phyloP scores from a whole-genome alignment of 192 early-diverging fungal species.

The Backusella parvicylindrica region DNA sequence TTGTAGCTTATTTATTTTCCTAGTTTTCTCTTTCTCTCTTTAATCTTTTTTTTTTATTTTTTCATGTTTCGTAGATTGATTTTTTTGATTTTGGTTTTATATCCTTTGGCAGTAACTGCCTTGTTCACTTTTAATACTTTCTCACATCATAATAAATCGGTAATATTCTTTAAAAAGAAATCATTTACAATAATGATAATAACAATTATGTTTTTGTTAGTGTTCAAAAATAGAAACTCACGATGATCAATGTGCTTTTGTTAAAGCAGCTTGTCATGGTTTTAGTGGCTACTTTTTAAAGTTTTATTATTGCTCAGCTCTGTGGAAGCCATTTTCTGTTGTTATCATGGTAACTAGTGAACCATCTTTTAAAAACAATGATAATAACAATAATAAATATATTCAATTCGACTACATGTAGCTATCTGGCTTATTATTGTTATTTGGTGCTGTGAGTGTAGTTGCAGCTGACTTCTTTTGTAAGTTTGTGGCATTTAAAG shows the following conservation, averaged over 20 bases:
- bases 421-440: not conserved
- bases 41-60: not conserved
- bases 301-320: slow-evolving; percentile 48
- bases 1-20: not conserved
- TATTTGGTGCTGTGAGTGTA: slow-evolving; percentile 68
- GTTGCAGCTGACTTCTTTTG: slow-evolving; percentile 79
- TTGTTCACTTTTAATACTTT: not conserved
- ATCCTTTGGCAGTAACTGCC: not conserved
- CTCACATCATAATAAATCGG: not conserved
- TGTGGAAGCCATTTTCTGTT: slow-evolving; percentile 28
- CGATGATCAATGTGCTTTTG: slow-evolving; percentile 50
- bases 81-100: not conserved
- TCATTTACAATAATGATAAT: not conserved
- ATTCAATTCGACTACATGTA: slow-evolving; percentile 22
- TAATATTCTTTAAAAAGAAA: not conserved
- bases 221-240: slow-evolving; percentile 48
- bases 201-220: slow-evolving; percentile 13
- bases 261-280: slow-evolving; percentile 55
- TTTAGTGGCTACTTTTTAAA: slow-evolving; percentile 50
- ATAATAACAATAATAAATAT: not conserved
- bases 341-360: slow-evolving; percentile 32
- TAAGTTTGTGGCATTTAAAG: slow-evolving; percentile 24
- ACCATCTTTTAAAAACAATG: too few species aligned
- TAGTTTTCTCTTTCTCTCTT: not conserved
- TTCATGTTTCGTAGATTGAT: not conserved